These are phyloP conservation scores for Metschnikowia matae DNA, from an alignment of 805 yeast genomes.

Conservation along the genomic window DNA sequence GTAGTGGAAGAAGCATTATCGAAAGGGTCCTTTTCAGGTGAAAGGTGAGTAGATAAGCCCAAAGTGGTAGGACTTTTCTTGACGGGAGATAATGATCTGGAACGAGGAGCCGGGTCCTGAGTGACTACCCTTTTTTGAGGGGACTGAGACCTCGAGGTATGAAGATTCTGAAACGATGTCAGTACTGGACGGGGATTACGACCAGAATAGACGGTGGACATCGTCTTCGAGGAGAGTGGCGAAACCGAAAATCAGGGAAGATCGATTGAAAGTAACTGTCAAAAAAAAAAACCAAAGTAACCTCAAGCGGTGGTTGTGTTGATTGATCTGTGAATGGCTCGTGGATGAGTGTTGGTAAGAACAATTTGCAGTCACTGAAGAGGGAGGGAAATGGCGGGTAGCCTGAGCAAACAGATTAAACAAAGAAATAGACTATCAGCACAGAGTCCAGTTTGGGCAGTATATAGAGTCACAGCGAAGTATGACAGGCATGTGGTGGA, in stretches of 20 bases:
- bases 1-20: constrained; percentile 24
- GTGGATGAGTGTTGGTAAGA: background rate
- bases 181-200: constrained; percentile 1
- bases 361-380: background rate
- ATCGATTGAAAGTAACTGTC: background rate
- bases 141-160: background rate
- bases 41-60: constrained; percentile 19
- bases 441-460: background rate
- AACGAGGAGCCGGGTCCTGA: constrained; percentile 20
- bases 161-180: background rate
- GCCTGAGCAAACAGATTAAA: background rate
- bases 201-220: background rate
- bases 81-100: constrained; percentile 34
- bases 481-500: background rate
- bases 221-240: background rate
- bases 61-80: constrained; percentile 25
- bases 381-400: background rate
- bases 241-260: background rate
- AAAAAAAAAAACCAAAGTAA: background rate
- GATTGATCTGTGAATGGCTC: background rate
- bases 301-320: background rate
- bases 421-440: background rate
- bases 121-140: background rate
- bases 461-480: background rate
- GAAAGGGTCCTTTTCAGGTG: constrained; percentile 2